phyloP scores from a whole-genome alignment of 2,329 filamentous ascomycete genomes.

The Shiraia sp. region DNA sequence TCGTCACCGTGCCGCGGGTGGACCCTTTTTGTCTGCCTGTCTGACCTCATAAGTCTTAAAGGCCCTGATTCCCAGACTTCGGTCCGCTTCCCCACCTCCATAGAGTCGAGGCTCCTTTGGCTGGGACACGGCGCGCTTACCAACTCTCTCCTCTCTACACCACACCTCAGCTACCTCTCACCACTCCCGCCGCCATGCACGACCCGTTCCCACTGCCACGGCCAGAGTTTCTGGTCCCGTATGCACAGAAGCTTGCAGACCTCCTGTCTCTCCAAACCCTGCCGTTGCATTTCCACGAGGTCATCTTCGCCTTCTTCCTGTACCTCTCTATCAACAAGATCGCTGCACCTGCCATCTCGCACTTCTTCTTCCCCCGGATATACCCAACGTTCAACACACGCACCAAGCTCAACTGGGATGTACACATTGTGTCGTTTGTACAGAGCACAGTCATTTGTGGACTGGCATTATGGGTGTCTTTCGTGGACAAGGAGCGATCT shows the following conservation, averaged over 20 bases:
- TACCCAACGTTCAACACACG: conserved; percentile 66
- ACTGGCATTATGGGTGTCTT: conserved; percentile 75
- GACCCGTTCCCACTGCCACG: conserved; percentile 70
- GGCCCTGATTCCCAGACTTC: no score
- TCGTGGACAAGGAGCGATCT: conserved; percentile 66
- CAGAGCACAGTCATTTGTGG: conserved; percentile 74
- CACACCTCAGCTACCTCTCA: conserved; percentile 9
- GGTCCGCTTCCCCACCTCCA: no score
- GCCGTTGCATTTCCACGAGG: conserved; percentile 77
- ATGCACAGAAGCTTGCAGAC: conserved; percentile 67
- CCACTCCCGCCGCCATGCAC: conserved; percentile 58
- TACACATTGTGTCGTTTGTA: conserved; percentile 81
- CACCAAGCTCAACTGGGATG: conserved; percentile 80
- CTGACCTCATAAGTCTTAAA: conserved; percentile 21
- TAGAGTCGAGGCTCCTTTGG: no score
- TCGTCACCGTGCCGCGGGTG: conserved; percentile 14
- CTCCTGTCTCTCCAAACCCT: conserved; percentile 66
- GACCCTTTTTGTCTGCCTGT: conserved; percentile 4
- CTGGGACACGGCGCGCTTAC: conserved; percentile 8
- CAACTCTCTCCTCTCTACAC: conserved; percentile 6
- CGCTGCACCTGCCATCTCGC: conserved; percentile 70
- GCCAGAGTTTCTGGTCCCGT: conserved; percentile 58
- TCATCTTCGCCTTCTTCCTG: conserved; percentile 65
- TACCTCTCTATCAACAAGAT: conserved; percentile 71
- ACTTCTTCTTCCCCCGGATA: conserved; percentile 62